These are phyloP conservation scores for Candida cerambycidarum DNA, from an alignment of 805 yeast genomes.

Conservation along the genomic window DNA sequence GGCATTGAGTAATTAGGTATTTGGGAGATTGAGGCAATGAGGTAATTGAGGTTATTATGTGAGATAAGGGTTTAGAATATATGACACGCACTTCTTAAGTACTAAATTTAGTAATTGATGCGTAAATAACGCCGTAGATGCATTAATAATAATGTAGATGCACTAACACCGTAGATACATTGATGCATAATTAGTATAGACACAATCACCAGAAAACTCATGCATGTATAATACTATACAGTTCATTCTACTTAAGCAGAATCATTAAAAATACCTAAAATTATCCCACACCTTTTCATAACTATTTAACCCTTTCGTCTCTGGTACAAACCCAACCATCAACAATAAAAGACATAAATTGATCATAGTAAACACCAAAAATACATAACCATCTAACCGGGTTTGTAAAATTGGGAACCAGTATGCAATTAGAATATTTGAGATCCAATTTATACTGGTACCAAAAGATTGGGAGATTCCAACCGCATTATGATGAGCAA, in stretches of 20 bases:
- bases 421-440: conserved; percentile 33
- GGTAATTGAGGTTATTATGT: too few species aligned
- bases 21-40: too few species aligned
- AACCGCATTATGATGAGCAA: conserved; percentile 32
- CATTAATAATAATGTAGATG: too few species aligned
- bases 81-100: too few species aligned
- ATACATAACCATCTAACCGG: conserved; percentile 27
- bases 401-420: conserved; percentile 30
- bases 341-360: conserved; percentile 20
- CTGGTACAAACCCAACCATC: conserved; percentile 29
- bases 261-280: conserved; percentile 9
- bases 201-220: too few species aligned
- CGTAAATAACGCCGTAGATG: too few species aligned
- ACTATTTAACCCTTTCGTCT: conserved; percentile 27
- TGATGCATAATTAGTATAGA: too few species aligned
- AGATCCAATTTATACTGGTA: conserved; percentile 33
- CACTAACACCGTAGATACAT: too few species aligned
- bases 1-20: too few species aligned
- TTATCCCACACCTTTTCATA: conserved; percentile 29
- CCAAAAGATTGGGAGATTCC: conserved; percentile 38
- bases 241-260: conserved; percentile 4
- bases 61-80: too few species aligned
- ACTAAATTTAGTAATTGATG: too few species aligned
- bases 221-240: too few species aligned
- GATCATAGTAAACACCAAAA: conserved; percentile 25